Conservation (phyloP, 345 rosid genomes). For the Isatis tinctoria region DNA sequence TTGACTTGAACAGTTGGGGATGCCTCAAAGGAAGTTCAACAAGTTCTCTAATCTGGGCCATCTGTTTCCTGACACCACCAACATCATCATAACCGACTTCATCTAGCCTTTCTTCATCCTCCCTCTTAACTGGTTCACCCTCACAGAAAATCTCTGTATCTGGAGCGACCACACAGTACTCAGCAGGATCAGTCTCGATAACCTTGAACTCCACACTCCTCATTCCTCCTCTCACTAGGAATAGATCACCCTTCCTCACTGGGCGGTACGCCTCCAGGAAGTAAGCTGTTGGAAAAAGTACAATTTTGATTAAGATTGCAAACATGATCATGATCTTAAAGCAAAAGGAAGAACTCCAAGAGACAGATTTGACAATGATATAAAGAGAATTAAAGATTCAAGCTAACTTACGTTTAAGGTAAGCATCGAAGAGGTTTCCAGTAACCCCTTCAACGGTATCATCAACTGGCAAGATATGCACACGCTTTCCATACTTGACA, state of each 20-base stretch:
- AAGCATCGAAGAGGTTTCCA: constrained; percentile 93
- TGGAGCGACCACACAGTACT: constrained; percentile 93
- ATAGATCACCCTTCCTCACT: constrained; percentile 90
- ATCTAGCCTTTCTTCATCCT: constrained; percentile 88
- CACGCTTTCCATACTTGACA: constrained; percentile 92
- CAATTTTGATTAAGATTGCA: constrained; percentile 4
- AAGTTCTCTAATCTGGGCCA: constrained; percentile 96
- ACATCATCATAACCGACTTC: constrained; percentile 98
- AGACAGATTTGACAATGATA: not conserved
- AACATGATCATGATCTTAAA: too few species aligned
- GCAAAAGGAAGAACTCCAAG: not conserved
- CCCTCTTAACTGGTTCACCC: constrained; percentile 93
- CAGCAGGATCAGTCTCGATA: constrained; percentile 83
- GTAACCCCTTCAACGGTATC: constrained; percentile 91
- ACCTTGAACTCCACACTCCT: constrained; percentile 92
- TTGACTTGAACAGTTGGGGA: constrained; percentile 91
- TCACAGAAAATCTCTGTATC: constrained; percentile 97
- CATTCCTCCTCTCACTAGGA: constrained; percentile 98
- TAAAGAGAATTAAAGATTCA: not conserved
- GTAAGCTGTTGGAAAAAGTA: constrained; percentile 53
- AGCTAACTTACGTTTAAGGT: constrained; percentile 70
- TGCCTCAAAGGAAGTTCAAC: constrained; percentile 95
- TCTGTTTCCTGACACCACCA: constrained; percentile 97
- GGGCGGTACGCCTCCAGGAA: constrained; percentile 96
- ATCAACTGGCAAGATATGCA: constrained; percentile 88